A percentile compares a stretch with the other conserved stretches of the same genome.
Conservation (phyloP, 2,329 filamentous ascomycete genomes). For the Fonsecaea pugnacius region DNA sequence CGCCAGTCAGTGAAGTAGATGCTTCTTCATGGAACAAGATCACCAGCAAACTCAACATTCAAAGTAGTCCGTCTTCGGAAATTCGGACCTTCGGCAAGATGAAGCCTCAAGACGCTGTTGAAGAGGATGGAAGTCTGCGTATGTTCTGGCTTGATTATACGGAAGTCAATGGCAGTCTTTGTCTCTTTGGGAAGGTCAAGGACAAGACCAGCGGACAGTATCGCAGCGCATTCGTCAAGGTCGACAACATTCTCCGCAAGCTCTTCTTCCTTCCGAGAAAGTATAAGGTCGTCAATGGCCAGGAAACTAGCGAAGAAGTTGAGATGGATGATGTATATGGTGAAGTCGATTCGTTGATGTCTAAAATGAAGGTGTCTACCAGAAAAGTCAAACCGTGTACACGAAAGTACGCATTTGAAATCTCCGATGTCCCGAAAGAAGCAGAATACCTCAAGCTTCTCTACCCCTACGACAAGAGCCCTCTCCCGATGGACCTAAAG, state of each 20-base stretch:
- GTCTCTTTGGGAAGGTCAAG: constrained; percentile 92
- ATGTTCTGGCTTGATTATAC: constrained; percentile 99
- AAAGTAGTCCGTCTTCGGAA: constrained; percentile 73
- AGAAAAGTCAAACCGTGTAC: constrained; percentile 91
- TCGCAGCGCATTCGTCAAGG: constrained; percentile 91
- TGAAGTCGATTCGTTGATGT: constrained; percentile 88
- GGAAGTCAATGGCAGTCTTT: constrained; percentile 87
- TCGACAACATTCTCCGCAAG: constrained; percentile 92
- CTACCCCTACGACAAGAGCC: constrained; percentile 86
- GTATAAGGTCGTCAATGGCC: constrained; percentile 61
- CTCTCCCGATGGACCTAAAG: constrained; percentile 69
- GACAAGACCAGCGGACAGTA: constrained; percentile 80
- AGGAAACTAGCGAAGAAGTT: constrained; percentile 75
- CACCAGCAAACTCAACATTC: constrained; percentile 76
- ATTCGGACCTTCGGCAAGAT: constrained; percentile 75
- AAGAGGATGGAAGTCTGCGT: constrained; percentile 85
- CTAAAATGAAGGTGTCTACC: constrained; percentile 79
- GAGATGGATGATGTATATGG: constrained; percentile 87
- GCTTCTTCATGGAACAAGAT: constrained; percentile 87
- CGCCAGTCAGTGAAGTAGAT: constrained; percentile 69
- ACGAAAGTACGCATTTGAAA: constrained; percentile 93
- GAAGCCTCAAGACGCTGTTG: constrained; percentile 80
- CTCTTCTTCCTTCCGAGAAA: constrained; percentile 89
- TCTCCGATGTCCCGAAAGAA: constrained; percentile 83
- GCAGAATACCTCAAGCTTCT: constrained; percentile 92